phyloP scores from a whole-genome alignment of 768 basidiomycete genomes.

The Psilocybe cyanescens region DNA sequence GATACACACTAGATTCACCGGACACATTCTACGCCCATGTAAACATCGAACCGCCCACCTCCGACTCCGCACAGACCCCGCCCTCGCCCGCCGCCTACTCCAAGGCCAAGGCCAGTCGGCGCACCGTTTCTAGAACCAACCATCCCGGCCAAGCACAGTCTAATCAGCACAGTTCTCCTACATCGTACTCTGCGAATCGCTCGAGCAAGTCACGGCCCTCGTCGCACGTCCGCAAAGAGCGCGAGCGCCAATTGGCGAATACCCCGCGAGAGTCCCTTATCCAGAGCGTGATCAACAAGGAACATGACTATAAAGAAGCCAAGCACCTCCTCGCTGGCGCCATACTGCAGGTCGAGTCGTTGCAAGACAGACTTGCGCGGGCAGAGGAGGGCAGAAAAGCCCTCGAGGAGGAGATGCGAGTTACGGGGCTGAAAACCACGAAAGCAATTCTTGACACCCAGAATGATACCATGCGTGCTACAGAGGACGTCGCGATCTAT shows the following conservation, averaged over 20 bases:
- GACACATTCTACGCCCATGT: conserved; percentile 21
- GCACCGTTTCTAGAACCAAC: conserved; percentile 7
- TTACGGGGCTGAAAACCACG: conserved; percentile 27
- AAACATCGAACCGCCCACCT: conserved; percentile 20
- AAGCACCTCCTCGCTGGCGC: conserved; percentile 31
- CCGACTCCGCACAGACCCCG: conserved; percentile 20
- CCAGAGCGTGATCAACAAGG: conserved; percentile 27
- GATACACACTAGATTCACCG: conserved; percentile 19
- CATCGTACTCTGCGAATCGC: conserved; percentile 10
- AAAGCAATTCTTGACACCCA: conserved; percentile 32
- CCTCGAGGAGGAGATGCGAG: conserved; percentile 26
- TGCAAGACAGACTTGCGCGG: conserved; percentile 19
- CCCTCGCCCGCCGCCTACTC: conserved; percentile 9
- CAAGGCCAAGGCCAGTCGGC: neutral
- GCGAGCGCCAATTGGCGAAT: conserved; percentile 29
- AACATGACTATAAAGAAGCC: conserved; percentile 30
- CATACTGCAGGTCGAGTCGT: conserved; percentile 27
- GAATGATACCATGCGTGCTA: conserved; percentile 26
- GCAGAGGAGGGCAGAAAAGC: conserved; percentile 19
- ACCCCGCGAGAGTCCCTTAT: conserved; percentile 28
- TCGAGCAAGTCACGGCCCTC: conserved; percentile 4
- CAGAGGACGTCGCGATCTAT: conserved; percentile 29
- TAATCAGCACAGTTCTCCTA: conserved; percentile 1
- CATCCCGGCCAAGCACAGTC: conserved; percentile 2
- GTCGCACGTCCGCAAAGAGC: conserved; percentile 23